Base-by-base conservation (phyloP, 192 early-diverging fungal genomes). In the Gorgonomyces haynaldii region DNA sequence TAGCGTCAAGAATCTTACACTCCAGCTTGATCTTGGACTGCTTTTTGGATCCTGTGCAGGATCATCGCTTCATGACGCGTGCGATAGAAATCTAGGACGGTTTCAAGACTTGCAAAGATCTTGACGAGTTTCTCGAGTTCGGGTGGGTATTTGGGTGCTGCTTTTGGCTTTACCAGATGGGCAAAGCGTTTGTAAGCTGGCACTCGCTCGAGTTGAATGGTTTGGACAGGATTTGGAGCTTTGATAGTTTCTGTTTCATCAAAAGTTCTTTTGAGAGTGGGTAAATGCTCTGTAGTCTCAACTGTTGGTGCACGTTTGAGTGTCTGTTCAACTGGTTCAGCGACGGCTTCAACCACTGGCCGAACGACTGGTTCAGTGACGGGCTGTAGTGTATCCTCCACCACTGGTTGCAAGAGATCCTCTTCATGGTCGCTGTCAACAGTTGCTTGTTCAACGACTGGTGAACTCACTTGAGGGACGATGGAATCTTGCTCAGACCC, bases 21-120 rank as follows among this genome's bases (percentile, higher is more conserved):
- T 23, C 17, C 34, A 13, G 49, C 23, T 24, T 51, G 49, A 22
- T 58, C 34, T 44, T 75, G 66, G 16, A 75, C 72, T n/a, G 54
- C 37, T 57, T 57, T 59, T 23, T 61, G 54, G 3, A 64, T 35
- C 24, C 56, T 59, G 51, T 75, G 68, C 7, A 51, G 26, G 17
- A 46, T 46, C 9, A 7, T 12, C 9, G 28, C 16, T 34, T n/a
- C 4, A 16, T 30, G 6, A 4, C 34, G 2, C 2, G 45, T 7
- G 5, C 23, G 13, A 9, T 21, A 36, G 17, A 21, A 46, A 36
- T 46, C 23, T 16, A 46, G 12, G 12, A 46, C 22, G 4, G 28
- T 46, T 46, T 46, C 45, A 9, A 36, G 20, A 12, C 9, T 22
- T 21, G 9, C 20, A 46, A 46, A 46, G 3, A 12, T 34, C 23